Conservation (phyloP, 1,284 basidiomycete genomes). For the Schizophyllum amplum region DNA sequence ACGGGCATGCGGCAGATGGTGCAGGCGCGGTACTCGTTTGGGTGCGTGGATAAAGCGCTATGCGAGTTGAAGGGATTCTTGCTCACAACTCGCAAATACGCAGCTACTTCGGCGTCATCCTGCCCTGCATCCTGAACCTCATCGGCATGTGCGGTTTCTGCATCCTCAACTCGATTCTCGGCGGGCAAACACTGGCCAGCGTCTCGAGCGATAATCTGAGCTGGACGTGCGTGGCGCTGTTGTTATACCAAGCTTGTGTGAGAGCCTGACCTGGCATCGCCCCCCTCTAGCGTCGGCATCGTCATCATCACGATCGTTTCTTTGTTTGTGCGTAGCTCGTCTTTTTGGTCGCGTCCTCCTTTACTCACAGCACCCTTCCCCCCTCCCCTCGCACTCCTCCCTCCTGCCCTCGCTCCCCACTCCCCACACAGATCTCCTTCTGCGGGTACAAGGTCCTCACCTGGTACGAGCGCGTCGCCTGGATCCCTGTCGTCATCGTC, state of each 20-base stretch:
- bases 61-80: not conserved
- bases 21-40: constrained; percentile 71
- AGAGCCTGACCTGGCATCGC: not conserved
- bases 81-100: not conserved
- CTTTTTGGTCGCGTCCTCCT: not conserved
- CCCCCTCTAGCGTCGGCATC: constrained; percentile 68
- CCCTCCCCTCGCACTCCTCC: not conserved
- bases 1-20: constrained; percentile 87
- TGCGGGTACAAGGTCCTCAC: constrained; percentile 71
- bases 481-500: constrained; percentile 73
- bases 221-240: constrained; percentile 46
- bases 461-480: constrained; percentile 72
- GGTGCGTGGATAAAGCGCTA: constrained; percentile 31
- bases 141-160: constrained; percentile 64
- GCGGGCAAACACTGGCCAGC: constrained; percentile 71
- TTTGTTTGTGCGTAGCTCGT: constrained; percentile 35
- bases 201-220: constrained; percentile 56
- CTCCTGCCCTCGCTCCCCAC: too few species aligned
- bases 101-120: constrained; percentile 61
- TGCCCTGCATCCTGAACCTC: constrained; percentile 61
- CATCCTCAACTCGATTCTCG: constrained; percentile 72
- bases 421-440: constrained; percentile 55
- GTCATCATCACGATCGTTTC: constrained; percentile 77
- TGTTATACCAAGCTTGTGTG: constrained; percentile 2
- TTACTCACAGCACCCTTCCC: too few species aligned